Evolutionary conservation across 495 filamentous ascomycete genomes (phyloP).

Genomic region (Penicillium canescens): DNA sequence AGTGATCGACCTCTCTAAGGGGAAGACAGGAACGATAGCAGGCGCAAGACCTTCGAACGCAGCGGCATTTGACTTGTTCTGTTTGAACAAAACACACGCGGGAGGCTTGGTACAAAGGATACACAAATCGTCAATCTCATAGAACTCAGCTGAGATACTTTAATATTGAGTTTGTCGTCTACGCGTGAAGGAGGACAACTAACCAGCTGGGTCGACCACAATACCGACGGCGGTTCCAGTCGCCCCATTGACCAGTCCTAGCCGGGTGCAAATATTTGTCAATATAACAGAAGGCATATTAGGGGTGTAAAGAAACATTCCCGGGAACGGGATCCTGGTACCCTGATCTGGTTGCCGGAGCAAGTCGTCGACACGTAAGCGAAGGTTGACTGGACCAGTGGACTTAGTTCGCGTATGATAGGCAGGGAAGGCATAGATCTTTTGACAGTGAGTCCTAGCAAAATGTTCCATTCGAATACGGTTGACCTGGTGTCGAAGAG

Average conservation of each 20-base stretch:
- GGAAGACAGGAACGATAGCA: neutral
- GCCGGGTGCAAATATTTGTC: neutral
- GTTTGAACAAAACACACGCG: constrained; percentile 16
- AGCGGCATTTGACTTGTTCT: neutral
- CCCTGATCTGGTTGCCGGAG: no score
- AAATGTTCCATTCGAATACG: constrained; percentile 12
- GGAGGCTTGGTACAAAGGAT: constrained; percentile 16
- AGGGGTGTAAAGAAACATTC: constrained; percentile 14
- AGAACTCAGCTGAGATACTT: constrained; percentile 14
- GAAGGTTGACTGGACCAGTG: no score
- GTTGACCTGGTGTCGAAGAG: constrained; percentile 9
- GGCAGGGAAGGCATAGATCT: constrained; percentile 13
- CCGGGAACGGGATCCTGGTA: constrained; percentile 8
- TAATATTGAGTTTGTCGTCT: neutral
- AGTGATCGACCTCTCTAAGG: constrained; percentile 2
- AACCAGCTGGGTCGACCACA: constrained; percentile 14
- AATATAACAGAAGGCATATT: constrained; percentile 10
- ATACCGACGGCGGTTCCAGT: constrained; percentile 9
- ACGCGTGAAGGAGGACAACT: neutral
- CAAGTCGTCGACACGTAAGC: no score
- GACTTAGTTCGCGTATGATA: neutral
- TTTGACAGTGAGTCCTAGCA: constrained; percentile 6
- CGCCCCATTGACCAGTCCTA: constrained; percentile 14
- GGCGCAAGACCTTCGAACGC: constrained; percentile 3
- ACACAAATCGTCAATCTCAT: constrained; percentile 13